Percentiles rank a stretch among this genome's conserved stretches.
Conservation (phyloP, 2,329 filamentous ascomycete genomes). For the Lithohypha guttulata region DNA sequence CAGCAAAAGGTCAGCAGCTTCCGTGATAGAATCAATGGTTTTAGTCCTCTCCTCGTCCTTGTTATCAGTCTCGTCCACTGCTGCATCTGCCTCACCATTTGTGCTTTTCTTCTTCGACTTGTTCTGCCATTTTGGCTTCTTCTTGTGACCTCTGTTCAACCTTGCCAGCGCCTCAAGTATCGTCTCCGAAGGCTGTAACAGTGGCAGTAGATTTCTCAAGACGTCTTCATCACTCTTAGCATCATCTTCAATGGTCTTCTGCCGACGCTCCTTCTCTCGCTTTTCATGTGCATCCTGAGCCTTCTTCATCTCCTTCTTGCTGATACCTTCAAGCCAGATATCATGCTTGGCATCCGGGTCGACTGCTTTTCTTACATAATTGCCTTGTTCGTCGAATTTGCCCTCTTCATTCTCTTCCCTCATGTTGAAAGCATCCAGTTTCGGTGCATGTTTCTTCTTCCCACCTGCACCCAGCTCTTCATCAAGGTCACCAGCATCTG, state of each 20-base stretch:
- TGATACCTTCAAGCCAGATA: constrained; percentile 81
- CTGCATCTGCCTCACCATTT: constrained; percentile 8
- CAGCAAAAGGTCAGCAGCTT: constrained; percentile 77
- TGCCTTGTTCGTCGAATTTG: constrained; percentile 79
- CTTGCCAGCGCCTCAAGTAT: constrained; percentile 77
- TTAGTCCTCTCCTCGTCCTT: constrained; percentile 60
- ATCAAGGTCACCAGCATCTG: constrained; percentile 66
- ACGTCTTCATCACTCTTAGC: constrained; percentile 62
- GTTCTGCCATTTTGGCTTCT: constrained; percentile 52
- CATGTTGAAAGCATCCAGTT: constrained; percentile 95
- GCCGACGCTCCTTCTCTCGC: constrained; percentile 64
- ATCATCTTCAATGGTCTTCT: constrained; percentile 64
- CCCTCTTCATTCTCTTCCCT: constrained; percentile 82
- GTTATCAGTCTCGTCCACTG: constrained; percentile 47
- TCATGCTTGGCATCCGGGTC: constrained; percentile 89
- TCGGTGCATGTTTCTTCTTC: constrained; percentile 84
- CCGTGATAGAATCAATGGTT: constrained; percentile 72
- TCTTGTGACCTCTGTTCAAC: constrained; percentile 55
- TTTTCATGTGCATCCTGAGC: constrained; percentile 81
- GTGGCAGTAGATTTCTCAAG: constrained; percentile 59
- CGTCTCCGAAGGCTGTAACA: constrained; percentile 72
- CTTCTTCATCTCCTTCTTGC: constrained; percentile 83
- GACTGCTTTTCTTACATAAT: constrained; percentile 77
- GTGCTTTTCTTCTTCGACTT: constrained; percentile 31
- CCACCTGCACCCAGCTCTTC: constrained; percentile 83